Evolutionary conservation across 192 early-diverging fungal species (phyloP).

Genomic region (Geosiphon pyriformis): DNA sequence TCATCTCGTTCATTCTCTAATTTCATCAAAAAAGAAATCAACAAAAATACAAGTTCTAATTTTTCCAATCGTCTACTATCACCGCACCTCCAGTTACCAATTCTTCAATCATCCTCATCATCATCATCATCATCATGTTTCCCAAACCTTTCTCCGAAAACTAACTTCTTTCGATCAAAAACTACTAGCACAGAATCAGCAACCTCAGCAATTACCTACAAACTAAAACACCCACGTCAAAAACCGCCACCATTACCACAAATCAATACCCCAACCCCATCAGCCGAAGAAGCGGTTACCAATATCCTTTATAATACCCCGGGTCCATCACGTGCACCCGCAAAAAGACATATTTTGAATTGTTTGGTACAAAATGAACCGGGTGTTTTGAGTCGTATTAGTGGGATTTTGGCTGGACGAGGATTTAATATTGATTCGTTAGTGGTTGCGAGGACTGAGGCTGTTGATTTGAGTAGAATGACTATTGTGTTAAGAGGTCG

Average conservation of each 20-base stretch:
- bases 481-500: slow-evolving; percentile 92
- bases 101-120: too few species aligned
- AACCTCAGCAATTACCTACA: slow-evolving; percentile 42
- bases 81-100: too few species aligned
- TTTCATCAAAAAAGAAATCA: too few species aligned
- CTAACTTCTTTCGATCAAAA: too few species aligned
- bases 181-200: slow-evolving; percentile 39
- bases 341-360: slow-evolving; percentile 86
- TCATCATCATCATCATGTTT: too few species aligned
- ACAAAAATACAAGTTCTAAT: too few species aligned
- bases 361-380: slow-evolving; percentile 92
- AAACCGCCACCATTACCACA: slow-evolving; percentile 32
- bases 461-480: slow-evolving; percentile 87
- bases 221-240: slow-evolving; percentile 40
- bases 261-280: slow-evolving; percentile 49
- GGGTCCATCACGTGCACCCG: slow-evolving; percentile 38
- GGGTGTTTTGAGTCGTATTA: slow-evolving; percentile 75
- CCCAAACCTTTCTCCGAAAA: too few species aligned
- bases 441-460: slow-evolving; percentile 94
- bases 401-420: slow-evolving; percentile 86
- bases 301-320: slow-evolving; percentile 98
- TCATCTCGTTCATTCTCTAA: too few species aligned
- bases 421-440: slow-evolving; percentile 98
- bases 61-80: too few species aligned
- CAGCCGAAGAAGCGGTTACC: slow-evolving; percentile 90